phyloP scores from a whole-genome alignment of 768 basidiomycete species.

The Clathrus columnatus region DNA sequence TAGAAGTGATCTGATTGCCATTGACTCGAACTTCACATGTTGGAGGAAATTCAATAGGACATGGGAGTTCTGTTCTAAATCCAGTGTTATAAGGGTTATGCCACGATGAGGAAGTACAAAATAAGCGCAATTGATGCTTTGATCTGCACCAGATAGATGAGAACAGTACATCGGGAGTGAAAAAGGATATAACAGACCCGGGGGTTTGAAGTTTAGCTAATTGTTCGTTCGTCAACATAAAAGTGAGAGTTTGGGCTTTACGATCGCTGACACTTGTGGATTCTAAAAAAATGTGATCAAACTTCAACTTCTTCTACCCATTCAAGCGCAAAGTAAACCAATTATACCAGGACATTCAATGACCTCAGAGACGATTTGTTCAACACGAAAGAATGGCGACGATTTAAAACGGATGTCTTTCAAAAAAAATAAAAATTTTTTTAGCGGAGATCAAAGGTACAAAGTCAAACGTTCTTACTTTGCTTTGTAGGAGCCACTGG shows the following conservation, averaged over 20 bases:
- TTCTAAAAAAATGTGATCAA: constrained; percentile 35
- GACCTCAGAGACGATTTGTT: constrained; percentile 54
- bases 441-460: neutral
- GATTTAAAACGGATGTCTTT: constrained; percentile 67
- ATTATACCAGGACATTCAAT: constrained; percentile 70
- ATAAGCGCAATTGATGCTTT: constrained; percentile 74
- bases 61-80: constrained; percentile 48
- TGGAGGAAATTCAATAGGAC: constrained; percentile 84
- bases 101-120: constrained; percentile 80
- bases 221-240: constrained; percentile 62
- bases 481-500: neutral
- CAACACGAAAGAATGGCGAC: constrained; percentile 68
- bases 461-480: neutral
- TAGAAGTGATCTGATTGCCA: constrained; percentile 54
- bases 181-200: constrained; percentile 36
- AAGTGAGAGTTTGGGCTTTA: constrained; percentile 49
- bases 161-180: neutral
- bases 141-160: constrained; percentile 30
- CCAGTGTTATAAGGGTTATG: constrained; percentile 41
- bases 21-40: constrained; percentile 91
- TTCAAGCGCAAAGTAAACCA: neutral
- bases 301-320: neutral
- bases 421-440: constrained; percentile 13
- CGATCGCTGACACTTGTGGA: constrained; percentile 74
- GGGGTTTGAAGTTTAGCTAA: constrained; percentile 46